These are phyloP conservation scores for Phyllosticta citrichinensis DNA, from an alignment of 2,329 filamentous ascomycete genomes.

Conservation along the genomic window DNA sequence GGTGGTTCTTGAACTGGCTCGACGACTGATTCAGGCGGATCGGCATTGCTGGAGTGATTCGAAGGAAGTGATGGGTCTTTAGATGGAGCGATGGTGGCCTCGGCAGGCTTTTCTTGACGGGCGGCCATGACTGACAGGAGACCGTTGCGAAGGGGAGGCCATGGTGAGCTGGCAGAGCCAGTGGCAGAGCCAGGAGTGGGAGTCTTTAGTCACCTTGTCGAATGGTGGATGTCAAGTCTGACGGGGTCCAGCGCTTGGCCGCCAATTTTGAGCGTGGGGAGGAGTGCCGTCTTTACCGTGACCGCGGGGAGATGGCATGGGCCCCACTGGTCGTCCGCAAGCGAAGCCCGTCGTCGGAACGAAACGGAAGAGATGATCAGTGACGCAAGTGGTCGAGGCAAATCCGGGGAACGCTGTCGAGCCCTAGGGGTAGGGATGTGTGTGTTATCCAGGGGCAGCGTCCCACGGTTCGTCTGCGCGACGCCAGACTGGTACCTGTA, in stretches of 20 bases:
- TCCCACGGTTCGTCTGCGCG: background rate
- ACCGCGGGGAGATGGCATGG: background rate
- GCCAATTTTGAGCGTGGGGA: background rate
- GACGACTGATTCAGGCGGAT: background rate
- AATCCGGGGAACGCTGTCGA: background rate
- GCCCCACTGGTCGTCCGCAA: background rate
- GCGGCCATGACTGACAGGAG: background rate
- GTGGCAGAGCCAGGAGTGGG: background rate
- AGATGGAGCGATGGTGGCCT: background rate
- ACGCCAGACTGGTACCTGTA: background rate
- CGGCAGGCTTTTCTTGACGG: background rate
- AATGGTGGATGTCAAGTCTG: background rate
- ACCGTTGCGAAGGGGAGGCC: background rate
- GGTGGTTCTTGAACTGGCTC: conserved; percentile 35
- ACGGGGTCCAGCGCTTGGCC: no score
- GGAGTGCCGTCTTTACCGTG: background rate
- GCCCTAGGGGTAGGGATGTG: background rate
- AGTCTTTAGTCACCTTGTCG: background rate
- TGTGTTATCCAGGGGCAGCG: background rate
- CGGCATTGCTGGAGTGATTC: background rate
- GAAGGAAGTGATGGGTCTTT: background rate
- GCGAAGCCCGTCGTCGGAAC: background rate
- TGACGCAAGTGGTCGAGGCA: background rate
- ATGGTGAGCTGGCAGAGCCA: background rate
- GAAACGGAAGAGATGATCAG: background rate